These are phyloP conservation scores for Biscogniauxia mediterranea DNA, from an alignment of 2,329 filamentous ascomycete species.

Conservation along the genomic window DNA sequence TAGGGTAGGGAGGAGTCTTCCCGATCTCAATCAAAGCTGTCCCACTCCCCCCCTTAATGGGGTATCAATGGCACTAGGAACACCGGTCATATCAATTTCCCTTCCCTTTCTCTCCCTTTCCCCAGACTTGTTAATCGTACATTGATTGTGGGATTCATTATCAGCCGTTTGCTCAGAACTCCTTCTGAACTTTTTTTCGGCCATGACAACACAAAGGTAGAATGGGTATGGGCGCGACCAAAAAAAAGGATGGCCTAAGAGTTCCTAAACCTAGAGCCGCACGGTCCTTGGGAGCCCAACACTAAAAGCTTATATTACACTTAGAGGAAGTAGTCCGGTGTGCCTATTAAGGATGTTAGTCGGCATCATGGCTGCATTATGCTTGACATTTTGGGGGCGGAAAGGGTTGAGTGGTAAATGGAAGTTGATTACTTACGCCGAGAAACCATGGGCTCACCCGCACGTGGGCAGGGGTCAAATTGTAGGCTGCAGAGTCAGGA, in stretches of 20 bases:
- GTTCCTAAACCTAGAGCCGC: slow-evolving; percentile 18
- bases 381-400: slow-evolving; percentile 19
- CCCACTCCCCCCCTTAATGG: background rate
- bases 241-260: slow-evolving; percentile 6
- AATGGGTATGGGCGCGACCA: background rate
- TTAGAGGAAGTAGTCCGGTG: slow-evolving; percentile 98
- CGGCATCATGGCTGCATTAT: slow-evolving; percentile 7
- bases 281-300: slow-evolving; percentile 10
- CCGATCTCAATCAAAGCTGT: background rate
- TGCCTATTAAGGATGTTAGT: slow-evolving; percentile 51
- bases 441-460: slow-evolving; percentile 98
- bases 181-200: slow-evolving; percentile 2
- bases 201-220: background rate
- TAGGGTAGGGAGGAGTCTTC: background rate
- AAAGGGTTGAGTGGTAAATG: background rate
- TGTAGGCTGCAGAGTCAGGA: slow-evolving; percentile 67
- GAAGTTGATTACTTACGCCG: slow-evolving; percentile 57
- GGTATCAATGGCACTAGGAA: background rate
- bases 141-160: background rate
- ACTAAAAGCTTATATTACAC: slow-evolving; percentile 10
- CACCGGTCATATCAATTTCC: background rate
- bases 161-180: background rate
- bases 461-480: slow-evolving; percentile 97
- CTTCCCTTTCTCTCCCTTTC: too few relatives aligned
- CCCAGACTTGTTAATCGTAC: background rate